Evolutionary conservation across 257 asterid genomes (phyloP), one percentile per base, ranked within the genome.

Genomic region (Solanum habrochaites): DNA sequence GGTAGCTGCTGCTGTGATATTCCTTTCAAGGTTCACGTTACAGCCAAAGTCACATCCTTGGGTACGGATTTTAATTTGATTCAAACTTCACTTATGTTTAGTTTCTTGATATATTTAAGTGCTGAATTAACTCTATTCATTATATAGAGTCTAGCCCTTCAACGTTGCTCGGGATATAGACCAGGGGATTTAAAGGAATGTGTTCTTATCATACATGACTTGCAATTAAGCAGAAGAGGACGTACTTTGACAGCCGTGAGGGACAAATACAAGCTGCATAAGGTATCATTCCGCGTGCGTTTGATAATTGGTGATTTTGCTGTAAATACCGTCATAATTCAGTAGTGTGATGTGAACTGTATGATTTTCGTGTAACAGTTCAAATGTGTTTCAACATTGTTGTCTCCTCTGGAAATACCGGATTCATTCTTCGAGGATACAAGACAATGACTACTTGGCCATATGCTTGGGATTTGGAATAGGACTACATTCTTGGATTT

Each of bases 1-100:
- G 93, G 89, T 94, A 83, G 98, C 98, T 87, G 96, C 98, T 49
- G 93, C 96, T 0, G 98, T 93, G 62, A 86, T 93, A 67, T 97
- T 94, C 91, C 93, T 97, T 4, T 71, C 98, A 16, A 93, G 94
- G 87, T 97, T 94, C 84, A 94, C 95, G 2, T 91, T 95, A 52
- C 90, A 80, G 15, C 97, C 98, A 35, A 84, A 85, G 40, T 78
- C 25, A 64, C 90, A 93, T 89, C 99, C 99, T 73, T 97, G 98
- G 98, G 99, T 94, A 91, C 5, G 81, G n/a, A 82, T 71, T 20
- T 87, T 43, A 31, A 35, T 77, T 83, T 56, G 32, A 27, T 77
- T 83, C 13, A 13, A 42, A 4, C 21, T 81, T 81, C 43, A 6
- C 69, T 37, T 29, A 10, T 11, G 1, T 29, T 18, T 49, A 18